Conservation (phyloP, 164 flowering plant species). For the Paratinospora sagittata region DNA sequence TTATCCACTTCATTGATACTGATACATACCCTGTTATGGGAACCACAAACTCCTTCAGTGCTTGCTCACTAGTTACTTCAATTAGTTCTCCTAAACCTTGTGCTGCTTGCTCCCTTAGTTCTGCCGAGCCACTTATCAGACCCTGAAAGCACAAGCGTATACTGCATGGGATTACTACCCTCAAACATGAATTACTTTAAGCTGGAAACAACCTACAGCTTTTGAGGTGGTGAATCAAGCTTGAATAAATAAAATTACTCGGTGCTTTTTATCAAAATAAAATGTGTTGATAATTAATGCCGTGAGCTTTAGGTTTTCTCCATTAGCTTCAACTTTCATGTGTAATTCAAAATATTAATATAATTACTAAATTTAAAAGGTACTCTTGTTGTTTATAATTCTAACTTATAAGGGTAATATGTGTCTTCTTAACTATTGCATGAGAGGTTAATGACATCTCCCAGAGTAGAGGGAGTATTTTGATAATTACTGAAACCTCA, state of each 20-base stretch:
- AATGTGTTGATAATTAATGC: too few relatives aligned
- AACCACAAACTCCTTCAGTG: constrained; percentile 83
- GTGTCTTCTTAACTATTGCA: too few relatives aligned
- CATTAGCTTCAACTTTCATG: too few relatives aligned
- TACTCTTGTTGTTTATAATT: too few relatives aligned
- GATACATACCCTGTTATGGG: constrained; percentile 87
- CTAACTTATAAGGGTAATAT: too few relatives aligned
- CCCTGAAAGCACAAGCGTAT: constrained; percentile 45
- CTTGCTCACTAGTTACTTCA: constrained; percentile 91
- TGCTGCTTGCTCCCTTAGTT: constrained; percentile 95
- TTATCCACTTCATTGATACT: background rate
- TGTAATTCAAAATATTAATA: too few relatives aligned
- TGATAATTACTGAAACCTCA: too few relatives aligned
- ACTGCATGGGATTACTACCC: background rate
- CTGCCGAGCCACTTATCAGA: constrained; percentile 91
- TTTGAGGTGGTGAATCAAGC: background rate
- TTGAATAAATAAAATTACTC: background rate
- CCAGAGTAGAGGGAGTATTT: too few relatives aligned
- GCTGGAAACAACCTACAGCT: background rate
- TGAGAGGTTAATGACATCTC: too few relatives aligned
- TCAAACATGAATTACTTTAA: background rate
- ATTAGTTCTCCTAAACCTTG: constrained; percentile 93
- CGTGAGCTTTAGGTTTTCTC: too few relatives aligned
- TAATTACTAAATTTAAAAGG: too few relatives aligned
- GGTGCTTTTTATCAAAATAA: too few relatives aligned